Conservation (phyloP, 345 rosid species). For the Brassica juncea region DNA sequence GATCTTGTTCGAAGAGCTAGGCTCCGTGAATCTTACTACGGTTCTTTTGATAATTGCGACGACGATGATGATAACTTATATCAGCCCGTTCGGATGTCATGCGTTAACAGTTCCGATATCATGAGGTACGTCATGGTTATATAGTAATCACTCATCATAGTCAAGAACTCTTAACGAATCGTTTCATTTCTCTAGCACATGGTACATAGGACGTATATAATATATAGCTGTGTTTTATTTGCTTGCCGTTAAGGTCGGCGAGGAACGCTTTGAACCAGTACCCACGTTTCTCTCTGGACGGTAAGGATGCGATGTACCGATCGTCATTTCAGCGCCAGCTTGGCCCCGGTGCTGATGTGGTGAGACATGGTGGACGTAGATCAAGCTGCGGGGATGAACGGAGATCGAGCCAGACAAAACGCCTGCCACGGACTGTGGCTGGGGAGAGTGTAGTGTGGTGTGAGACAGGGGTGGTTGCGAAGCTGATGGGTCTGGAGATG, state of each 20-base stretch:
- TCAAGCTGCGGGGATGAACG: constrained; percentile 35
- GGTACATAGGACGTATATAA: not conserved
- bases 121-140: constrained; percentile 38
- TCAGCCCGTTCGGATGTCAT: constrained; percentile 62
- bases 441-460: constrained; percentile 87
- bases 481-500: constrained; percentile 88
- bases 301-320: constrained; percentile 87
- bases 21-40: constrained; percentile 33
- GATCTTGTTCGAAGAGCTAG: constrained; percentile 58
- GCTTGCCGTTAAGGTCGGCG: constrained; percentile 49
- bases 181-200: not conserved
- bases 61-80: constrained; percentile 12
- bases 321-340: constrained; percentile 58
- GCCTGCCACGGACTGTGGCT: constrained; percentile 45
- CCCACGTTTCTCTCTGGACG: constrained; percentile 92
- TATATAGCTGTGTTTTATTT: not conserved
- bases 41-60: constrained; percentile 20
- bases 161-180: not conserved
- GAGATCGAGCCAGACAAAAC: constrained; percentile 23
- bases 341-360: constrained; percentile 31
- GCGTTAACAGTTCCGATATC: constrained; percentile 79
- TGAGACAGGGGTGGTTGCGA: constrained; percentile 84
- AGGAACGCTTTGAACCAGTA: constrained; percentile 84
- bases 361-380: constrained; percentile 26
- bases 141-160: not conserved